A percentile compares a stretch with the other conserved stretches of the same genome.
These are phyloP conservation scores for Citrus unshiu DNA, from an alignment of 345 rosid genomes.

Conservation along the genomic window DNA sequence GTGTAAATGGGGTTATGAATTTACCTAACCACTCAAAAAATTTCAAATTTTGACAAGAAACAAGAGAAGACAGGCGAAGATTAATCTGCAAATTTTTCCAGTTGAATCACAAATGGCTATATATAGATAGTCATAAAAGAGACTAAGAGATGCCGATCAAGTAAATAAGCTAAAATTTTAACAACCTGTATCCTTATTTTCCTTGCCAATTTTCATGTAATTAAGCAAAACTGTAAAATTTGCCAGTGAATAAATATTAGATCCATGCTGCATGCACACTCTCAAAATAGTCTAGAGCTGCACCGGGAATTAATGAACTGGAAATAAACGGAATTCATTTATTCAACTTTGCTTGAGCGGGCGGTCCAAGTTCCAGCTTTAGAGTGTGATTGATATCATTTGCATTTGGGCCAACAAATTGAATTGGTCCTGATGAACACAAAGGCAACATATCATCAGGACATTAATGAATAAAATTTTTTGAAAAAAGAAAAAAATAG, in stretches of 20 bases:
- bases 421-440: constrained; percentile 31
- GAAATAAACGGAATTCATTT: neutral
- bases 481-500: too few relatives aligned
- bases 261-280: neutral
- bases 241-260: neutral
- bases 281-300: too few relatives aligned
- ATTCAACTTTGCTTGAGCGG: neutral
- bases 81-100: neutral
- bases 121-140: neutral
- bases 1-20: too few relatives aligned
- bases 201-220: neutral
- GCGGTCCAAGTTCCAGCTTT: constrained; percentile 24
- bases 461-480: too few relatives aligned
- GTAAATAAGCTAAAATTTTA: neutral
- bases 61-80: neutral
- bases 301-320: too few relatives aligned
- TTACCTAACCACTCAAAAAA: too few relatives aligned
- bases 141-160: neutral
- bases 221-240: neutral
- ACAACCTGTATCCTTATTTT: neutral
- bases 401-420: constrained; percentile 34
- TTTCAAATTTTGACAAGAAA: too few relatives aligned
- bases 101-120: neutral
- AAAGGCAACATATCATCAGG: neutral
- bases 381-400: constrained; percentile 27